Conservation (phyloP, 345 rosid genomes). For the Sisymbrium irio region DNA sequence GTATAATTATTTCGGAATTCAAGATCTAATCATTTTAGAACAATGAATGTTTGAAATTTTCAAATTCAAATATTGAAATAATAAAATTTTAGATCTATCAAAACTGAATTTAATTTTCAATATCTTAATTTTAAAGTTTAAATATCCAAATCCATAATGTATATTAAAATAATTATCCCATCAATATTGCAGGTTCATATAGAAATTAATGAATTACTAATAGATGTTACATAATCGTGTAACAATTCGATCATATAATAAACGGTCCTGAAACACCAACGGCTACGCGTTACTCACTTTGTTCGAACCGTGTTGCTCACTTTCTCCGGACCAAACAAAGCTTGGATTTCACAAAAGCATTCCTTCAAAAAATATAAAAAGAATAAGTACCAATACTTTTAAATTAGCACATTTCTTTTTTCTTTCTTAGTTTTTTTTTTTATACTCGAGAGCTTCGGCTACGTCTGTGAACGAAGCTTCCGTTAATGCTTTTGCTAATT, state of each 20-base stretch:
- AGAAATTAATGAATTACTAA: neutral
- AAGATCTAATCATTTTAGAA: too few species aligned
- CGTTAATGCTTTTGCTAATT: neutral
- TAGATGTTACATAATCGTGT: neutral
- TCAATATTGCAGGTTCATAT: neutral
- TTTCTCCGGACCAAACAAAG: conserved; percentile 23
- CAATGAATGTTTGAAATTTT: too few species aligned
- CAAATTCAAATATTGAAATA: too few species aligned
- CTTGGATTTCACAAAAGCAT: conserved; percentile 13
- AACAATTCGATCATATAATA: neutral
- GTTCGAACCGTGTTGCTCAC: conserved; percentile 26
- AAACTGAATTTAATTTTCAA: too few species aligned
- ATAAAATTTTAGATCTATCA: too few species aligned
- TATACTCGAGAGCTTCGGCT: neutral
- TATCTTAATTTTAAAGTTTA: too few species aligned
- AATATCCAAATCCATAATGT: too few species aligned
- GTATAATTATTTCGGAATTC: too few species aligned
- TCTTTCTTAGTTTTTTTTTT: neutral
- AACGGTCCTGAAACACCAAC: neutral
- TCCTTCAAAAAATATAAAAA: neutral
- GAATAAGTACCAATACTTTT: neutral
- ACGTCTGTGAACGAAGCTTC: neutral
- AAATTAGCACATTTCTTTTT: neutral
- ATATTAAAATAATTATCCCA: too few species aligned
- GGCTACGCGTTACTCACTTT: conserved; percentile 17